A percentile compares a stretch with the other conserved stretches of the same genome.
Evolutionary conservation across 306 rosid genomes (phyloP).

Genomic region (Vachellia pachyceras): DNA sequence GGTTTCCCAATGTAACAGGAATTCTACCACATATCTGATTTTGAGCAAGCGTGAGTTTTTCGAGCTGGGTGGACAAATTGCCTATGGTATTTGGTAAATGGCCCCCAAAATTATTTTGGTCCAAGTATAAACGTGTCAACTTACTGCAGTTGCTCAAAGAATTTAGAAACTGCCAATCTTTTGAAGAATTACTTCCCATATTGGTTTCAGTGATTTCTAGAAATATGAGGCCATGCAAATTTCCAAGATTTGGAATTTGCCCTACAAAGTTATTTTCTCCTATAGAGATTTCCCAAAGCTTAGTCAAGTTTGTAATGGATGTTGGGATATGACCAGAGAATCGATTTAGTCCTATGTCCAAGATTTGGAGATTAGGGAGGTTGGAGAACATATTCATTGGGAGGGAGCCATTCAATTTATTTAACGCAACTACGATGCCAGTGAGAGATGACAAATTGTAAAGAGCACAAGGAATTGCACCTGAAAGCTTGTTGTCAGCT

Average conservation of each 20-base stretch:
- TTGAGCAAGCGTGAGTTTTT: fast-evolving
- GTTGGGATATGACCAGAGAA: not conserved
- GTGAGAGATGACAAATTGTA: not conserved
- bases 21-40: not conserved
- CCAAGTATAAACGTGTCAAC: not conserved
- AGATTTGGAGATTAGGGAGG: not conserved
- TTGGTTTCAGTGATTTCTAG: not conserved
- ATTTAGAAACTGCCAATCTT: not conserved
- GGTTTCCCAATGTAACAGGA: not conserved
- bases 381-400: not conserved
- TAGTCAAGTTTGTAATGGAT: not conserved
- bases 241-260: not conserved
- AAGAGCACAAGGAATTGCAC: not conserved
- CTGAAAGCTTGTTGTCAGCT: not conserved
- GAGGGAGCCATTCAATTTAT: not conserved
- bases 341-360: not conserved
- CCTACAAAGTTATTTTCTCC: not conserved
- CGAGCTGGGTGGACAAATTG: not conserved
- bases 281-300: fast-evolving
- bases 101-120: not conserved
- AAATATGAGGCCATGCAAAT: not conserved
- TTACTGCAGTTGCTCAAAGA: not conserved
- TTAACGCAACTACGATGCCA: fast-evolving
- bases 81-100: not conserved
- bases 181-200: not conserved